These are phyloP conservation scores for Tulasnella sp. DNA, from an alignment of 768 basidiomycete genomes.

Conservation along the genomic window DNA sequence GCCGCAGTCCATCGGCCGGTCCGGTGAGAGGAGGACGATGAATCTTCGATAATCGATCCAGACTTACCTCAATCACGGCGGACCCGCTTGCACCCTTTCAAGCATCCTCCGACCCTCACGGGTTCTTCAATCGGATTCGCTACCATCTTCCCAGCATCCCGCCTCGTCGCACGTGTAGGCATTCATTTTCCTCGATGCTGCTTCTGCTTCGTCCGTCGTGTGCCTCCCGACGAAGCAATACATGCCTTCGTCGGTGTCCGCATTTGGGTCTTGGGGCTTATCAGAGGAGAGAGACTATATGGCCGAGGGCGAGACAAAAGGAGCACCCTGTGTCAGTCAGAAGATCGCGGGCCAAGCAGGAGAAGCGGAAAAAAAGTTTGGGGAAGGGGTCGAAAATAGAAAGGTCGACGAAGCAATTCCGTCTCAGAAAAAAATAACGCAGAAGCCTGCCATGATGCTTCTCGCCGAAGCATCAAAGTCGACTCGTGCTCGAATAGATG, in stretches of 20 bases:
- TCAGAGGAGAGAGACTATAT: constrained; percentile 2
- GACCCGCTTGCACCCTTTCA: background rate
- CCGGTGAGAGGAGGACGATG: background rate
- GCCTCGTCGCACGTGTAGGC: constrained; percentile 31
- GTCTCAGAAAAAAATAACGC: background rate
- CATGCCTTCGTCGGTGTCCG: constrained; percentile 27
- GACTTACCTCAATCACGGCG: background rate
- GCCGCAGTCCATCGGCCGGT: constrained; percentile 2
- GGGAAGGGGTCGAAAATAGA: background rate
- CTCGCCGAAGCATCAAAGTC: background rate
- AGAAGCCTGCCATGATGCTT: background rate
- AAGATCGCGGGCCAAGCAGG: background rate
- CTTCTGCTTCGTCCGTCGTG: constrained; percentile 27
- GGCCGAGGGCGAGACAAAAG: background rate
- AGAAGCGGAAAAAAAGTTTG: background rate
- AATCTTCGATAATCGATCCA: constrained; percentile 6
- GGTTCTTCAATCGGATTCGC: constrained; percentile 5
- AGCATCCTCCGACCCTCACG: background rate
- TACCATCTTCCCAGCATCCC: constrained; percentile 31
- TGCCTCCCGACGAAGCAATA: constrained; percentile 33
- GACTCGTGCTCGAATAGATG: background rate
- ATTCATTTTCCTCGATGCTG: constrained; percentile 31
- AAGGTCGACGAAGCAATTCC: constrained; percentile 18
- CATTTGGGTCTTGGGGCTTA: constrained; percentile 30
- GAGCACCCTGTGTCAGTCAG: background rate